These are phyloP conservation scores for Xerophyta viscosa DNA, from an alignment of 106 monocot species.

Conservation along the genomic window DNA sequence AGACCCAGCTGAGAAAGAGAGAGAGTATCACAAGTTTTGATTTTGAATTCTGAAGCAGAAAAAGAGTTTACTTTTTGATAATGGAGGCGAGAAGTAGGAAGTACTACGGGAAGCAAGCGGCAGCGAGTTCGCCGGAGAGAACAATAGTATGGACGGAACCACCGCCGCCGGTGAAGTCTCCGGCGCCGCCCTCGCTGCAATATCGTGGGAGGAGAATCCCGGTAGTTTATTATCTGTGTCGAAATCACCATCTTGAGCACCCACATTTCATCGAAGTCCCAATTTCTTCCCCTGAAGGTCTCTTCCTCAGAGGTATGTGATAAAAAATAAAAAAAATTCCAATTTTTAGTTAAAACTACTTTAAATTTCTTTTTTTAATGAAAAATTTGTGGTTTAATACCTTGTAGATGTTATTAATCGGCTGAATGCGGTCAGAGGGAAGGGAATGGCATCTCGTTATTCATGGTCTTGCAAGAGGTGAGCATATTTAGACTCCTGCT, in stretches of 20 bases:
- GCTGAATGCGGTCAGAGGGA: slow-evolving; percentile 41
- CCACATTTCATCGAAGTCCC: slow-evolving; percentile 47
- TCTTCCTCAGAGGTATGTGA: slow-evolving; percentile 30
- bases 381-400: background rate
- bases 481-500: no score
- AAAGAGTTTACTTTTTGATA: background rate
- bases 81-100: slow-evolving; percentile 2
- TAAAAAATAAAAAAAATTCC: background rate
- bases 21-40: no score
- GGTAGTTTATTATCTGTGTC: slow-evolving; percentile 38
- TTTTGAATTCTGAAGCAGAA: background rate
- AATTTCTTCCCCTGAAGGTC: slow-evolving; percentile 17
- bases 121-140: slow-evolving; percentile 6
- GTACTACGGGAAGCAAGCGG: background rate
- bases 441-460: slow-evolving; percentile 40
- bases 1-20: no score
- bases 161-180: slow-evolving; percentile 1
- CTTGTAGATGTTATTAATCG: slow-evolving; percentile 34
- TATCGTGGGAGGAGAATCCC: slow-evolving; percentile 16
- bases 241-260: slow-evolving; percentile 33
- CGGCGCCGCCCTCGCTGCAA: background rate
- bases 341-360: background rate
- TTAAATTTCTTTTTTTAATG: background rate
- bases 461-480: slow-evolving; percentile 70
- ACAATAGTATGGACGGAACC: slow-evolving; percentile 3